phyloP scores from a whole-genome alignment of 176 grass and related monocot species.

The Avena atlantica region DNA sequence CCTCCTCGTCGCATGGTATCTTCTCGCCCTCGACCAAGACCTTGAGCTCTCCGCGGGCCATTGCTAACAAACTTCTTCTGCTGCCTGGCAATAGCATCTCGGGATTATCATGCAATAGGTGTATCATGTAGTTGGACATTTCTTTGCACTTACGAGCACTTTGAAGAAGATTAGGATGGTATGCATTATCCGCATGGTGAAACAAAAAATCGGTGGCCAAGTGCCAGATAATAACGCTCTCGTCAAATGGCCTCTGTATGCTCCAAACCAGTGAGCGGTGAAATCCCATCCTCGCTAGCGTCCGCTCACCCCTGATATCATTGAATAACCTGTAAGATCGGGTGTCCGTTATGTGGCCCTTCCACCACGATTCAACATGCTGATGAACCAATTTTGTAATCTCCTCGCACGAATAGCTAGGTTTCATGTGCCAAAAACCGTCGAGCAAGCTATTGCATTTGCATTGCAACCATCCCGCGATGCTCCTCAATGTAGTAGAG shows the following conservation, averaged over 20 bases:
- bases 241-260: background rate
- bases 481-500: background rate
- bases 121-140: background rate
- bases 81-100: background rate
- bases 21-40: background rate
- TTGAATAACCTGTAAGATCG: background rate
- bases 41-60: background rate
- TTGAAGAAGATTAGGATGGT: background rate
- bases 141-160: background rate
- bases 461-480: background rate
- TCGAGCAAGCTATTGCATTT: background rate
- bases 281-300: background rate
- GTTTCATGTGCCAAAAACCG: background rate
- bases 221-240: background rate
- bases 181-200: background rate
- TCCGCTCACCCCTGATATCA: background rate
- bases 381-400: background rate
- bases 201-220: background rate
- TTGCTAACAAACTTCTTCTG: background rate
- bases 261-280: background rate
- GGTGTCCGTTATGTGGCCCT: background rate
- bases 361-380: background rate
- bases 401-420: background rate
- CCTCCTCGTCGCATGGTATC: background rate
- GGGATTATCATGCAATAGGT: background rate